Base-by-base conservation (phyloP, 306 rosid genomes). In the Acacia acuminata region DNA sequence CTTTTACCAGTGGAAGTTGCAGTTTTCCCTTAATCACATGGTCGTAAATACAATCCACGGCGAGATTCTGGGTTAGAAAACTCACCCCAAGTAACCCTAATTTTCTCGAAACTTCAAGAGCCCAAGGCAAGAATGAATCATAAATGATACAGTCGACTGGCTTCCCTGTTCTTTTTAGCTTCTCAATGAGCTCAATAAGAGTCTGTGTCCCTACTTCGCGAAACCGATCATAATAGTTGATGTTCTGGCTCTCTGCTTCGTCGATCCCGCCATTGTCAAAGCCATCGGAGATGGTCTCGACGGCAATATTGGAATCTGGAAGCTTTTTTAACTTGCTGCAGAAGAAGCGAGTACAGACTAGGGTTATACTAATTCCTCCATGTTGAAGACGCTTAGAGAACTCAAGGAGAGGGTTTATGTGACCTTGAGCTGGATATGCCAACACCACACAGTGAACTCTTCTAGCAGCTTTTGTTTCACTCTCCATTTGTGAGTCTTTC, bases 391-490 rank as follows among this genome's bases (percentile, higher is more conserved):
- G 76, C 60, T 86, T 86, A 24, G 82, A 71, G 77, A 86, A 82
- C 45, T 86, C 82, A 73, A 78, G 79, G 76, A 86, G 14, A 13
- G 88, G 88, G 61, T 82, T 86, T 7, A 86, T 27, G 43, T 86
- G 88, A 16, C 88, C 84, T 78, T 79, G 82, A 38, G 42, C 15
- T 15, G 82, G 89, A 55, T 14, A 86, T 34, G 82, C 15, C 8
- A 79, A 32, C 25, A 82, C 40, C 73, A 86, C 13, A 47, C 65
- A 76, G 56, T 86, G 84, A 27, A 20, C 55, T 65, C 2, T 76
- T 38, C 73, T 38, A 3, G 42, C 10, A 13, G 51, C 20, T 69
- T 44, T 20, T 15, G 32, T 13, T 79, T 50, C 42, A 20, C 36
- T 50, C 43, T 10, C 74, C 45, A 40, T 43, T 43, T 70, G 22